These are phyloP conservation scores for Camillea tinctor DNA, from an alignment of 2,329 filamentous ascomycete genomes.

Conservation along the genomic window DNA sequence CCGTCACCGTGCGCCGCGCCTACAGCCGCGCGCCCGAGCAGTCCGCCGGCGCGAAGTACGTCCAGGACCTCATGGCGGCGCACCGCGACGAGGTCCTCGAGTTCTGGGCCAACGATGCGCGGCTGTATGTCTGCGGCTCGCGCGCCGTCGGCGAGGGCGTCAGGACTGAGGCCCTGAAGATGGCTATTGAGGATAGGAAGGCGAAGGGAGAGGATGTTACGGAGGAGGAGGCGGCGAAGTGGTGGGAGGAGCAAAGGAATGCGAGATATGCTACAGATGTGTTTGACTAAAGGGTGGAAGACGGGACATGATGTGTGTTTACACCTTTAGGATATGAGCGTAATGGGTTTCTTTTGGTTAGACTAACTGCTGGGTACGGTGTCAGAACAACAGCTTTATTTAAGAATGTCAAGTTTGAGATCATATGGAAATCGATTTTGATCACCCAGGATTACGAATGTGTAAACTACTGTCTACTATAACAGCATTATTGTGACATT, in stretches of 20 bases:
- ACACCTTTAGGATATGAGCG: neutral
- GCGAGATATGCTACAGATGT: slow-evolving; percentile 60
- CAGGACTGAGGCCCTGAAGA: slow-evolving; percentile 37
- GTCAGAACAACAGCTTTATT: no score
- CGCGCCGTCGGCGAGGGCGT: slow-evolving; percentile 49
- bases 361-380: no score
- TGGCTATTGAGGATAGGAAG: slow-evolving; percentile 30
- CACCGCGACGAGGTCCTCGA: slow-evolving; percentile 36
- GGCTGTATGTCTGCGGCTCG: slow-evolving; percentile 66
- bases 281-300: slow-evolving; percentile 46
- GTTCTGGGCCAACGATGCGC: slow-evolving; percentile 46
- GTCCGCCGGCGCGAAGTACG: slow-evolving; percentile 48
- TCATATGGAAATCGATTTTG: neutral
- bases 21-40: slow-evolving; percentile 49
- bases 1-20: slow-evolving; percentile 60
- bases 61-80: slow-evolving; percentile 43
- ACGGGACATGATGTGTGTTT: neutral
- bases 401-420: no score
- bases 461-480: no score
- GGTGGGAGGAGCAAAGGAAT: slow-evolving; percentile 52
- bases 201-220: slow-evolving; percentile 31
- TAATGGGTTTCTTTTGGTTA: neutral
- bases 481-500: no score
- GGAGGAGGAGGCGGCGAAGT: slow-evolving; percentile 42
- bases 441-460: no score